A percentile compares a stretch with the other conserved stretches of the same genome.
Evolutionary conservation across 345 rosid genomes (phyloP).

Genomic region (Fremontodendron californicum): DNA sequence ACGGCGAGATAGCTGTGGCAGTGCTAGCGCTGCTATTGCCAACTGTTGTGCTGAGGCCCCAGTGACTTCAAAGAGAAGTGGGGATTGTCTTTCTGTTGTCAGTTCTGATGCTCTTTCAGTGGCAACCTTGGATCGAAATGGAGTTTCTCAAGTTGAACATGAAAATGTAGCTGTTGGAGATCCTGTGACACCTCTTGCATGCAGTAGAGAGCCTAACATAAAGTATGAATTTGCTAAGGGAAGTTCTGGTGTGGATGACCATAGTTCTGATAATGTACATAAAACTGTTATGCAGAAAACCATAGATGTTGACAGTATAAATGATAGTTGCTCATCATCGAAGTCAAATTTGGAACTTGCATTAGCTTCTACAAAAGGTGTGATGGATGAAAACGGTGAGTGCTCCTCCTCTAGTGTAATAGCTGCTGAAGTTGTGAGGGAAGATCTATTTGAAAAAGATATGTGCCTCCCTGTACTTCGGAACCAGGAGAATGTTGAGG

Average conservation of each 20-base stretch:
- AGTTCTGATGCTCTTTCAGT: slow-evolving; percentile 40
- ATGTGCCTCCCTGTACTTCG: slow-evolving; percentile 33
- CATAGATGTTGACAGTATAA: slow-evolving; percentile 46
- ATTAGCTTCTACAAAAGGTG: slow-evolving; percentile 43
- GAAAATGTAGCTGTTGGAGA: slow-evolving; percentile 24
- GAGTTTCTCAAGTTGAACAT: slow-evolving; percentile 21
- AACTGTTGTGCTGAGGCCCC: slow-evolving; percentile 28
- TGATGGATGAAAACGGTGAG: slow-evolving; percentile 50
- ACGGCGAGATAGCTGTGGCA: slow-evolving; percentile 13
- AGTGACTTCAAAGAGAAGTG: slow-evolving; percentile 31
- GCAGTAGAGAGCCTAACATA: slow-evolving; percentile 20
- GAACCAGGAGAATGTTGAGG: slow-evolving; percentile 25
- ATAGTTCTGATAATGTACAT: slow-evolving; percentile 32
- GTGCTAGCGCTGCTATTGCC: background rate
- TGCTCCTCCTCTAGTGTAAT: slow-evolving; percentile 60
- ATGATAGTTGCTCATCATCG: slow-evolving; percentile 67
- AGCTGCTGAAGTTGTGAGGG: slow-evolving; percentile 29
- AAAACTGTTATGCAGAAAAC: slow-evolving; percentile 30
- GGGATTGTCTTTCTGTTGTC: slow-evolving; percentile 38
- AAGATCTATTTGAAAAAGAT: slow-evolving; percentile 38
- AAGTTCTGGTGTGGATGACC: slow-evolving; percentile 24
- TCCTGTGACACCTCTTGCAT: slow-evolving; percentile 14
- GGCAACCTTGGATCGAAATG: slow-evolving; percentile 29
- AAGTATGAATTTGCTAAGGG: slow-evolving; percentile 23
- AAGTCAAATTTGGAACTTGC: slow-evolving; percentile 50